Percentiles rank a stretch among this genome's conserved stretches.
phyloP scores from a whole-genome alignment of 1,284 basidiomycete genomes.

The Leucocoprinus gongylophorus region DNA sequence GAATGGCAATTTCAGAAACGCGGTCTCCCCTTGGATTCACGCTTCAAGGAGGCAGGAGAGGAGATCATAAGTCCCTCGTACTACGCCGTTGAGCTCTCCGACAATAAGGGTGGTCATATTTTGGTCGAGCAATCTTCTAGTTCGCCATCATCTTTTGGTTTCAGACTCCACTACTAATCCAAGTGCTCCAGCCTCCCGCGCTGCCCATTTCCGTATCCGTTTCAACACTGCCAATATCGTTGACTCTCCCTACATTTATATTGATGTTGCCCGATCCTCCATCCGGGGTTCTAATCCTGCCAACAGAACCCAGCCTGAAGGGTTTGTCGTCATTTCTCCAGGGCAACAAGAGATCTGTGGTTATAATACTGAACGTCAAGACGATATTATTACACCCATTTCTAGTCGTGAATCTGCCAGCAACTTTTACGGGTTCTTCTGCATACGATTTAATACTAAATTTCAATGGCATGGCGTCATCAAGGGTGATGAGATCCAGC shows the following conservation, averaged over 20 bases:
- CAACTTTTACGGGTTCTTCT: conserved; percentile 68
- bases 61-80: conserved; percentile 64
- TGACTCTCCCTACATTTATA: conserved; percentile 52
- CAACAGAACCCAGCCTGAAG: conserved; percentile 58
- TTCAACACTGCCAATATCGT: conserved; percentile 32
- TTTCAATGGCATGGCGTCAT: conserved; percentile 41
- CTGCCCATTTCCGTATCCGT: conserved; percentile 71
- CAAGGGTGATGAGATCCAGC: conserved; percentile 38
- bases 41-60: conserved; percentile 23
- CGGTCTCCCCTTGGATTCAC: conserved; percentile 46
- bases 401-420: conserved; percentile 41
- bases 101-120: conserved; percentile 44
- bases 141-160: background rate
- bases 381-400: conserved; percentile 57
- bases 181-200: conserved; percentile 54
- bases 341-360: conserved; percentile 54
- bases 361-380: conserved; percentile 67
- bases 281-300: conserved; percentile 54
- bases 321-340: conserved; percentile 47
- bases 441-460: conserved; percentile 54
- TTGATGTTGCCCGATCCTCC: conserved; percentile 63
- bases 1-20: conserved; percentile 21
- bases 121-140: conserved; percentile 60
- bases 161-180: background rate
- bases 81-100: conserved; percentile 57